These are phyloP conservation scores for Dothideomycetes sp. DNA, from an alignment of 2,329 filamentous ascomycete species.

Conservation along the genomic window DNA sequence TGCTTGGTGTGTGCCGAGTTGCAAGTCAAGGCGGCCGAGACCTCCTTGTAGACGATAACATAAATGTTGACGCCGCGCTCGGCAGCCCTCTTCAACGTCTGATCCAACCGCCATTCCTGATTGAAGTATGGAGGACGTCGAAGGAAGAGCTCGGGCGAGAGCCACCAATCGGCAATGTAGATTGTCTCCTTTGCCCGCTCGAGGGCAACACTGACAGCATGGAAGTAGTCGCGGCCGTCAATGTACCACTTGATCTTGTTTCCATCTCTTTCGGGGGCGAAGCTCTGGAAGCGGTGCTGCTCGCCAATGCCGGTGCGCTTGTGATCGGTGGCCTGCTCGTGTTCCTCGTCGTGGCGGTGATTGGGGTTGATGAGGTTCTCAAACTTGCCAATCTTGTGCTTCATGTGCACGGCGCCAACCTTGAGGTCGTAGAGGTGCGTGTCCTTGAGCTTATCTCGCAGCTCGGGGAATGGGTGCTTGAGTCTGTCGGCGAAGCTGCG, in stretches of 20 bases:
- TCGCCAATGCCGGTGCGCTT: slow-evolving; percentile 65
- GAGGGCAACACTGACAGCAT: slow-evolving; percentile 80
- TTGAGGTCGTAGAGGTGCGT: slow-evolving; percentile 37
- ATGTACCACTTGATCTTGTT: slow-evolving; percentile 97
- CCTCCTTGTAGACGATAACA: slow-evolving; percentile 84
- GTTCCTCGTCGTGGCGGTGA: slow-evolving; percentile 87
- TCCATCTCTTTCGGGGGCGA: slow-evolving; percentile 73
- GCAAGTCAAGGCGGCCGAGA: slow-evolving; percentile 57
- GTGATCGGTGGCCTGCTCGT: slow-evolving; percentile 72
- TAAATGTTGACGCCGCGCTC: slow-evolving; percentile 93
- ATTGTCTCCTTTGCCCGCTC: slow-evolving; percentile 85
- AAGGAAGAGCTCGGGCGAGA: slow-evolving; percentile 79
- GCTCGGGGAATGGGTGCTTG: slow-evolving; percentile 14
- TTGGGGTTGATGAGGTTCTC: slow-evolving; percentile 67
- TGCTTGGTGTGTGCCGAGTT: slow-evolving; percentile 91
- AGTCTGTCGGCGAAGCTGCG: slow-evolving; percentile 10
- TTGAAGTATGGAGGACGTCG: slow-evolving; percentile 72
- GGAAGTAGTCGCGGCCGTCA: slow-evolving; percentile 90
- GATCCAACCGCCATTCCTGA: slow-evolving; percentile 79
- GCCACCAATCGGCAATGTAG: slow-evolving; percentile 96
- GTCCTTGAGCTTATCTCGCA: slow-evolving; percentile 35
- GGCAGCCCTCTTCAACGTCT: slow-evolving; percentile 74
- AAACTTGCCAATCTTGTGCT: slow-evolving; percentile 54
- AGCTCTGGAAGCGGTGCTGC: slow-evolving; percentile 76
- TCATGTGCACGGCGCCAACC: slow-evolving; percentile 46